Base-by-base conservation (phyloP, 2,329 filamentous ascomycete species). In the Plenodomus tracheiphilus region DNA sequence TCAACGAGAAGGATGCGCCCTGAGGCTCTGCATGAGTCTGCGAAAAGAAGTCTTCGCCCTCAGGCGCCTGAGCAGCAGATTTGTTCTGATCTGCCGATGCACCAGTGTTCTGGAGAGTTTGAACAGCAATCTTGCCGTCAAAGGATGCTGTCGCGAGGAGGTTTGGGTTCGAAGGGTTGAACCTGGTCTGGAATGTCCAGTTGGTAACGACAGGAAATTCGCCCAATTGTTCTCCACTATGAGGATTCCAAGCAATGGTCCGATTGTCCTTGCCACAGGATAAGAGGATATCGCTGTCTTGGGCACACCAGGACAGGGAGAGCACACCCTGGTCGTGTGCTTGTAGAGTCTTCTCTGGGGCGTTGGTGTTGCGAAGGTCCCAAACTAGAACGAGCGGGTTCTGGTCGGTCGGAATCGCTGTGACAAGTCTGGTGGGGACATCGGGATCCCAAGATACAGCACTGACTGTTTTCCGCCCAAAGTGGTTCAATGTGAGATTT, bases 191-290 rank as follows among this genome's bases (percentile, higher is more conserved):
- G 78, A 99, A 99, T 5, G 92, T 96, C 93, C 94, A 99, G 74
- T 97, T 99, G n/a, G 93, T 97, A 45, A 96, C 92, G 64, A 97
- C 91, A 4, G 93, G 92, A 68, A 97, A 93, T 74, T 97, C 93
- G 58, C 95, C 94, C 56, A 91, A 88, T 11, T 84, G 81, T 68
- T 94, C 85, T 44, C 93, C 93, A 2, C 88, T 96, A 66, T 94
- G 89, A 1, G 94, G 91, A 73, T 97, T 97, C 94, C 95, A 99
- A 53, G 94, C 86, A 52, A 99, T 83, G 2, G 92, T 97, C 62
- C 90, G 85, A 70, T 97, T 97, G 74, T 99, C 94, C 75, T 97
- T 97, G 60, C 94, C 95, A 59, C 88, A 95, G 2, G 94, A 99
- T 18, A 99, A 81, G 41, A 99, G 77, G 42, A 99, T 80, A 63